Evolutionary conservation across 208 protist species (phyloP).

Genomic region (Zelonia costaricensis): DNA sequence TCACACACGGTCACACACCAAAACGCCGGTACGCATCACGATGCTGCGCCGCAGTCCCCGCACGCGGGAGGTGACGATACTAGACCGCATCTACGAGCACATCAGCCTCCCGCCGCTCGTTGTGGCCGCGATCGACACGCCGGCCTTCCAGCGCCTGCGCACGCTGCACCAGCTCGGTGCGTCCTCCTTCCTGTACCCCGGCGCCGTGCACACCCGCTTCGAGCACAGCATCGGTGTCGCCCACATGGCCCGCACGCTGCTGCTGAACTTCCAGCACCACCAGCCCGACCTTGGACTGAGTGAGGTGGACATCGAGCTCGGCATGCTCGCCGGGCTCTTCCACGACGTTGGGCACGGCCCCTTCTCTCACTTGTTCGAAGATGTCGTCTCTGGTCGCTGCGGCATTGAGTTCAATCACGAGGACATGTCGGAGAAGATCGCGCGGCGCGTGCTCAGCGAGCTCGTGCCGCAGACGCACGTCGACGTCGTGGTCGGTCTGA

Average conservation of each 20-base stretch:
- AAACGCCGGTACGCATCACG: too few relatives aligned
- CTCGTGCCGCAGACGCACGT: conserved; percentile 52
- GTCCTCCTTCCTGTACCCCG: conserved; percentile 94
- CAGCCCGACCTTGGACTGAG: conserved; percentile 94
- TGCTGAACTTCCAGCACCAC: conserved; percentile 67
- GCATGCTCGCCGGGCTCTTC: conserved; percentile 94
- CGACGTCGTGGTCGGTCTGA: conserved; percentile 66
- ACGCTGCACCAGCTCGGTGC: conserved; percentile 95
- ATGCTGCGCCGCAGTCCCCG: conserved; percentile 31
- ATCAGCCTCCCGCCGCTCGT: conserved; percentile 86
- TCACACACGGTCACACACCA: neutral
- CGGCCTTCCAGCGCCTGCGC: conserved; percentile 95
- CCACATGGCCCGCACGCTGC: conserved; percentile 89
- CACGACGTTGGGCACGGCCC: conserved; percentile 97
- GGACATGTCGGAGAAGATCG: conserved; percentile 81
- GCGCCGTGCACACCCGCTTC: conserved; percentile 96
- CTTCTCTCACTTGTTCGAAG: conserved; percentile 97
- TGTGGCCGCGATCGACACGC: conserved; percentile 94
- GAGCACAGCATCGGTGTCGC: conserved; percentile 96
- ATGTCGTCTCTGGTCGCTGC: conserved; percentile 69
- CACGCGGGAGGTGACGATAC: conserved; percentile 58
- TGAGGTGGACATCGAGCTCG: conserved; percentile 78
- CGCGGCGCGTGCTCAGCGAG: conserved; percentile 45
- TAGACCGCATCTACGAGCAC: conserved; percentile 95
- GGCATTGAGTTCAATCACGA: conserved; percentile 81